Evolutionary conservation across 2,329 filamentous ascomycete genomes (phyloP), one percentile per base, ranked within the genome.

Genomic region (Ophiosphaerella herpotricha): DNA sequence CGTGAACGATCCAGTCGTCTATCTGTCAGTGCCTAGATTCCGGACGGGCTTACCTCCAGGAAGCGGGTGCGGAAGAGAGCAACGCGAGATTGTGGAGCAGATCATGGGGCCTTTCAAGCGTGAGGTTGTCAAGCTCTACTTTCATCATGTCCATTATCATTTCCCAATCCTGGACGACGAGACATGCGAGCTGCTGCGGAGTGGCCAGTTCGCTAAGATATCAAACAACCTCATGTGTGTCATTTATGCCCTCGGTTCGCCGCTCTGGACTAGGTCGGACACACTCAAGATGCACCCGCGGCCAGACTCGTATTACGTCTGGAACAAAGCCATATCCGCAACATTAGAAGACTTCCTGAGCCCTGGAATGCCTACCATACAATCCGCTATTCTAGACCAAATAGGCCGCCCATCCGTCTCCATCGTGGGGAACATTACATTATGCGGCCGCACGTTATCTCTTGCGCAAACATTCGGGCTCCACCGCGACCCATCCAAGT

Each of bases 401-500:
- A 66, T 74, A 29, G 75, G 74, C 0, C 66, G 75, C 1, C 75
- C 75, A 1, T 73, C 75, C 0, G 62, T 74, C 1, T 72, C 68
- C 0, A 73, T 77, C 3, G 70, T 74, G 9, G 73, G 74, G 2
- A 84, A 84, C 59, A 78, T 81, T 7, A 77, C 81, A 26, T 79
- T 80, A 12, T 80, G 78, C 50, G 80, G 80, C 0, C 78, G 80
- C 4, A 80, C 78, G 16, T 74, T 82, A 9, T 80, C 79, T 4
- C 71, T 84, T 18, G 79, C 81, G 7, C 80, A 83, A 52, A 81
- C 79, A 14, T 77, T 83, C 48, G 81, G 81, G 1, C 67, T 84
- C 33, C 82, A 84, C 53, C 75, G 82, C 24, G 79, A 84, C 56
- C 79, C 80, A 11, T 77, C 75, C 4, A 74, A 75, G 48, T 84